phyloP scores from a whole-genome alignment of 73 alveolate genomes.

The Paramecium octaurelia region DNA sequence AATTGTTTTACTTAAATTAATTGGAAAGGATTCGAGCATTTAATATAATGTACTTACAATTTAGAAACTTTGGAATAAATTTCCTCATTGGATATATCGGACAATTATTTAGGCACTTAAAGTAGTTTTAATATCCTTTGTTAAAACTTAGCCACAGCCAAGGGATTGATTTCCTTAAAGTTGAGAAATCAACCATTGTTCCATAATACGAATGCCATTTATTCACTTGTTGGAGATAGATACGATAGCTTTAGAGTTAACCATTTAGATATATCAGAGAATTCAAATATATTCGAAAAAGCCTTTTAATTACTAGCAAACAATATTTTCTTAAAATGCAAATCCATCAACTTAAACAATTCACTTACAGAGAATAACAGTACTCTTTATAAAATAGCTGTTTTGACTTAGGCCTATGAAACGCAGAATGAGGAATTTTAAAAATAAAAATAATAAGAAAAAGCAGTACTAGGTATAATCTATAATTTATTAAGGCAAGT shows the following conservation, averaged over 20 bases:
- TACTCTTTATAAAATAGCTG: neutral
- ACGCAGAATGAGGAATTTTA: neutral
- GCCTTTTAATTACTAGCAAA: neutral
- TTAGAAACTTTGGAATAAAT: slow-evolving; percentile 15
- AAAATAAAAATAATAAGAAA: neutral
- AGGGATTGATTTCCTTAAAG: neutral
- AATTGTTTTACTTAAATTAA: neutral
- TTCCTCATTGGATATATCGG: neutral
- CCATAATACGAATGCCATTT: neutral
- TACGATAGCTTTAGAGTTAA: neutral
- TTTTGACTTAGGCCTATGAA: neutral
- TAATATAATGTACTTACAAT: neutral
- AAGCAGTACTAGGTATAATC: neutral
- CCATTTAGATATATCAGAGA: neutral
- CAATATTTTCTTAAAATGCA: neutral
- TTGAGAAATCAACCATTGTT: neutral
- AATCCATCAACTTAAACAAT: neutral
- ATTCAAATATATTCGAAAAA: neutral
- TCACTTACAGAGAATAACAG: neutral
- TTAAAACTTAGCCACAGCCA: neutral
- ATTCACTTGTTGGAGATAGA: slow-evolving; percentile 24
- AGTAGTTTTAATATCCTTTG: neutral
- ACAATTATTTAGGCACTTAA: neutral
- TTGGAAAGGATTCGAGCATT: neutral
- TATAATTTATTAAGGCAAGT: neutral